A percentile compares a stretch with the other conserved stretches of the same genome.
Evolutionary conservation across 2,329 filamentous ascomycete species (phyloP).

Genomic region (Aspergillus terreus): DNA sequence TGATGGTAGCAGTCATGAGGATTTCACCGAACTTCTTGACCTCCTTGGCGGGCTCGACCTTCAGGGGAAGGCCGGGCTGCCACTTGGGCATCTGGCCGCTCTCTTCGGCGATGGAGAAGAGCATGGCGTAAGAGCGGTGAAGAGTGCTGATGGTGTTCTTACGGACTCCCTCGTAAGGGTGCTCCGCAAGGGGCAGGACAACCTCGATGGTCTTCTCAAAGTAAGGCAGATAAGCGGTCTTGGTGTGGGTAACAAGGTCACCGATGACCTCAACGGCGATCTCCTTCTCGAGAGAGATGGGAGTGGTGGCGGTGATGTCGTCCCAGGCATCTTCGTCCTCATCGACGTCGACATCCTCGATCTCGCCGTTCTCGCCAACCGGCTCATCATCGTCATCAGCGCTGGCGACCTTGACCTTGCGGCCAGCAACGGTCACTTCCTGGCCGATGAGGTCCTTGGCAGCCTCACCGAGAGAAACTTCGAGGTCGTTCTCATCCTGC

Average conservation of each 20-base stretch:
- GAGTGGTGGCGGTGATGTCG: constrained; percentile 78
- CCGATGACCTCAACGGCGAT: constrained; percentile 93
- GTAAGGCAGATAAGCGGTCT: constrained; percentile 74
- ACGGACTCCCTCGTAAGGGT: constrained; percentile 88
- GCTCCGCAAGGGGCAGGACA: constrained; percentile 76
- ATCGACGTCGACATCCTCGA: constrained; percentile 64
- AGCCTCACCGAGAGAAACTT: constrained; percentile 70
- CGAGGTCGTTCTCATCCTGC: constrained; percentile 79
- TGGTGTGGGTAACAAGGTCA: constrained; percentile 85
- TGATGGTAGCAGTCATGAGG: constrained; percentile 77
- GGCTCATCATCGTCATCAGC: constrained; percentile 54
- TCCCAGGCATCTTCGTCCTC: constrained; percentile 82
- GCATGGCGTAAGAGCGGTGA: constrained; percentile 87
- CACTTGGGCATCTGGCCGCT: constrained; percentile 74
- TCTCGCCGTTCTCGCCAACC: constrained; percentile 53
- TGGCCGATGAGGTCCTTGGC: constrained; percentile 70
- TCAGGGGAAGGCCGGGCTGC: constrained; percentile 80
- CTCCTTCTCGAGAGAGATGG: constrained; percentile 92
- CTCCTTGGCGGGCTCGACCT: constrained; percentile 72
- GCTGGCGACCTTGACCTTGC: constrained; percentile 77
- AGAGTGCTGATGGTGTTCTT: constrained; percentile 88
- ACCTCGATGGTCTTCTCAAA: constrained; percentile 84
- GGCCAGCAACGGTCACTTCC: constrained; percentile 74
- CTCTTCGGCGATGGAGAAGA: constrained; percentile 84
- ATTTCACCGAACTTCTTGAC: constrained; percentile 82